Percentiles rank a stretch among this genome's conserved stretches.
Conservation (phyloP, 148 eudicot genomes). For the Arctostaphylos glauca region DNA sequence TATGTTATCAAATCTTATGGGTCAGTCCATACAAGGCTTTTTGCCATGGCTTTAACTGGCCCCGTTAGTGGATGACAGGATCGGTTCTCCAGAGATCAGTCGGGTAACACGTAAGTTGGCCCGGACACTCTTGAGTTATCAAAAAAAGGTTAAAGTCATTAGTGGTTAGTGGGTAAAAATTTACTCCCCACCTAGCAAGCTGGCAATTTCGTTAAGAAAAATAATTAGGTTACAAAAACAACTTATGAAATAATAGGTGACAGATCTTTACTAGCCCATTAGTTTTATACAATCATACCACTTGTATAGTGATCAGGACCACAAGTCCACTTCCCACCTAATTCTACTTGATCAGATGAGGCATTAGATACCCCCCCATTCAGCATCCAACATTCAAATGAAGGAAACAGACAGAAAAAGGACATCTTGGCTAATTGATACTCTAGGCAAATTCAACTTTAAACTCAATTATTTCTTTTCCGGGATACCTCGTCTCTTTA, state of each 20-base stretch:
- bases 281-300: not conserved
- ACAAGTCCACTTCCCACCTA: slow-evolving; percentile 15
- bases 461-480: not conserved
- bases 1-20: no score
- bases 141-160: not conserved
- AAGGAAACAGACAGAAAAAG: not conserved
- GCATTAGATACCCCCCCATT: not conserved
- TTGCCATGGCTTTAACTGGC: no score
- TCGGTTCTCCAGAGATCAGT: no score
- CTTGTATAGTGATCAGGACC: slow-evolving; percentile 7
- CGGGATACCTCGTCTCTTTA: no score
- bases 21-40: no score
- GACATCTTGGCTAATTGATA: slow-evolving; percentile 1
- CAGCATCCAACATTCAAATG: not conserved
- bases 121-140: no score
- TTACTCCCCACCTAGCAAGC: slow-evolving; percentile 5
- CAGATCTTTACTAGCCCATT: not conserved
- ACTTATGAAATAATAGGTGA: slow-evolving; percentile 6
- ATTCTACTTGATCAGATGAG: not conserved
- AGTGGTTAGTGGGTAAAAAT: slow-evolving; percentile 4
- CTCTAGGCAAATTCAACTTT: not conserved
- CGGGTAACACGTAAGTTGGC: no score
- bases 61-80: no score
- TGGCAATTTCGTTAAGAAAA: slow-evolving; percentile 8
- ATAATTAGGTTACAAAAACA: slow-evolving; percentile 12